Evolutionary conservation across 1,284 basidiomycete genomes (phyloP).

Genomic region (Nidula niveotomentosa): DNA sequence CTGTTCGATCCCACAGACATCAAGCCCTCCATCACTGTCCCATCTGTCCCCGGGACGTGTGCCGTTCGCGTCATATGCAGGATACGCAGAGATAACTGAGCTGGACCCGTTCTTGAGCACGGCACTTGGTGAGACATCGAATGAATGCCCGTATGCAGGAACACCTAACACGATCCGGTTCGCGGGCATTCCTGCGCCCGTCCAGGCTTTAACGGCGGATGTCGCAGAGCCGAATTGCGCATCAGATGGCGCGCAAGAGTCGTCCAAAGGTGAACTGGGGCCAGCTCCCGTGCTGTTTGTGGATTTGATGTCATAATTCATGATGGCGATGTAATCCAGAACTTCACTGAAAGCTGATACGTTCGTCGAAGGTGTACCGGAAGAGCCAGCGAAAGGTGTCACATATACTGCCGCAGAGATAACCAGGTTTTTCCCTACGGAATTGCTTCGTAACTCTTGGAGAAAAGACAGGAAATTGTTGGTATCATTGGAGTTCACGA

Average conservation of each 20-base stretch:
- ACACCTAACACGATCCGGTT: constrained; percentile 73
- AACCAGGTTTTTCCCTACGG: constrained; percentile 57
- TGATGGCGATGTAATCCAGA: constrained; percentile 81
- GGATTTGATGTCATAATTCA: constrained; percentile 86
- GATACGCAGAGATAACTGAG: constrained; percentile 42
- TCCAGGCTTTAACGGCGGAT: constrained; percentile 76
- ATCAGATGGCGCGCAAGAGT: constrained; percentile 64
- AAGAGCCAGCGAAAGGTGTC: constrained; percentile 62
- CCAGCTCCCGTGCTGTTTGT: constrained; percentile 55
- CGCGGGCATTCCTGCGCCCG: constrained; percentile 74
- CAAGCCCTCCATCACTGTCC: constrained; percentile 44
- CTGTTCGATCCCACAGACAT: constrained; percentile 50
- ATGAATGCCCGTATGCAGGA: constrained; percentile 74
- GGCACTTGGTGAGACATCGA: constrained; percentile 33
- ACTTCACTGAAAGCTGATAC: constrained; percentile 69
- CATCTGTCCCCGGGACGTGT: constrained; percentile 56
- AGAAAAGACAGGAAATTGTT: constrained; percentile 76
- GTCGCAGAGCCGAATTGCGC: constrained; percentile 76
- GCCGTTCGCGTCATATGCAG: constrained; percentile 42
- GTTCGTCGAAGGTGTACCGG: constrained; percentile 59
- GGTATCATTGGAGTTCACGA: constrained; percentile 62
- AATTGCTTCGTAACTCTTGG: constrained; percentile 63
- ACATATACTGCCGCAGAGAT: constrained; percentile 76
- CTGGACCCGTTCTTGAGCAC: constrained; percentile 29
- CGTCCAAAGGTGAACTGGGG: constrained; percentile 82